phyloP scores from a whole-genome alignment of 2,329 filamentous ascomycete species.

The Phialophora expanda region DNA sequence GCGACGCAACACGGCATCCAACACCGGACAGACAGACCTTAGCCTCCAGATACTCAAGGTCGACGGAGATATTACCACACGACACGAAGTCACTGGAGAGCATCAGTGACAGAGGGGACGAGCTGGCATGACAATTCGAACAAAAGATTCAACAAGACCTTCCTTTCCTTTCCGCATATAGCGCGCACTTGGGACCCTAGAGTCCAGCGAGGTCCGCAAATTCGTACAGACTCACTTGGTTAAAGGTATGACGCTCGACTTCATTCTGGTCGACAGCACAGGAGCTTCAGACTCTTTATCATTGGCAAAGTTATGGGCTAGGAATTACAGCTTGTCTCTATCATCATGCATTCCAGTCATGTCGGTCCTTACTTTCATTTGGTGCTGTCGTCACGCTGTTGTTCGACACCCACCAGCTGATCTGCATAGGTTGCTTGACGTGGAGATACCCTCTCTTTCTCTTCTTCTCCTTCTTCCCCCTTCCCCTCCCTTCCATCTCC shows the following conservation, averaged over 20 bases:
- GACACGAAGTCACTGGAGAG: background rate
- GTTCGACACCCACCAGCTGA: no score
- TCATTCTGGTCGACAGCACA: conserved; percentile 1
- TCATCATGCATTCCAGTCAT: background rate
- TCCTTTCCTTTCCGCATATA: conserved; percentile 3
- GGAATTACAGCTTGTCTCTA: background rate
- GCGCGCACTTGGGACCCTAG: background rate
- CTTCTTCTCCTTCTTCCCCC: no score
- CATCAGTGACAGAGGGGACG: background rate
- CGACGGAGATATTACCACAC: background rate
- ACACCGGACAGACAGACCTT: conserved; percentile 6
- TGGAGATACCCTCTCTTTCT: no score
- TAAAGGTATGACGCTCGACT: background rate
- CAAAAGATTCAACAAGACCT: conserved; percentile 2
- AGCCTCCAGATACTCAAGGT: background rate
- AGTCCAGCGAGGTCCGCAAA: background rate
- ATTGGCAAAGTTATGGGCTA: background rate
- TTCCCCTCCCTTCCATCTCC: no score
- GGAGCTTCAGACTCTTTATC: conserved; percentile 1
- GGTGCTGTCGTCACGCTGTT: no score
- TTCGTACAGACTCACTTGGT: background rate
- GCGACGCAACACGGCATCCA: background rate
- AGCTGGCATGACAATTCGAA: background rate
- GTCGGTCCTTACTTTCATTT: background rate
- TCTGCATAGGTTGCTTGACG: background rate